Evolutionary conservation across 768 basidiomycete species (phyloP).

Genomic region (Kwoniella botswanensis): DNA sequence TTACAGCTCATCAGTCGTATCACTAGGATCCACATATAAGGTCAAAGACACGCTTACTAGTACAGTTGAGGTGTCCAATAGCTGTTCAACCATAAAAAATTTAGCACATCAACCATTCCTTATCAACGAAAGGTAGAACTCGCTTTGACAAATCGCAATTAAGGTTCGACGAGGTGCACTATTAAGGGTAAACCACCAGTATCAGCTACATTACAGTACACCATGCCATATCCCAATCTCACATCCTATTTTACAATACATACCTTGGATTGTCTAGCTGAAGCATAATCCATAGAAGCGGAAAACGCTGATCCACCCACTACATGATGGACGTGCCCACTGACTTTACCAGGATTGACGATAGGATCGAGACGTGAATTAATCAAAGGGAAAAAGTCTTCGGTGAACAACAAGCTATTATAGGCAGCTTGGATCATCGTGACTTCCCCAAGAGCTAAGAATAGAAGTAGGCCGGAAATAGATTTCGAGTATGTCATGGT

Average conservation of each 20-base stretch:
- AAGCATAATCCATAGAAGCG: slow-evolving; percentile 13
- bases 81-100: not conserved
- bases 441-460: not conserved
- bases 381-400: slow-evolving; percentile 27
- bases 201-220: not conserved
- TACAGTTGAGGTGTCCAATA: slow-evolving; percentile 42
- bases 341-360: slow-evolving; percentile 46
- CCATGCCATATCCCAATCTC: no score
- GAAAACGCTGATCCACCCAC: slow-evolving; percentile 43
- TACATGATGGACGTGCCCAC: slow-evolving; percentile 50
- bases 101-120: not conserved
- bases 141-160: slow-evolving; percentile 32
- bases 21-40: no score
- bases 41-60: slow-evolving; percentile 25
- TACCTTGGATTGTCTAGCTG: slow-evolving; percentile 3
- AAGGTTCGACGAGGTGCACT: slow-evolving; percentile 40
- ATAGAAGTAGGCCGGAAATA: not conserved
- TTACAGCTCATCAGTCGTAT: no score
- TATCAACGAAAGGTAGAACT: not conserved
- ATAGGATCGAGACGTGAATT: slow-evolving; percentile 48
- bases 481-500: not conserved
- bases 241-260: slow-evolving; percentile 9
- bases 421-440: slow-evolving; percentile 3
- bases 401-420: slow-evolving; percentile 19
- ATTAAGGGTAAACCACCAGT: not conserved